A percentile compares a stretch with the other conserved stretches of the same genome.
These are phyloP conservation scores for Stylonectria norvegica DNA, from an alignment of 2,329 filamentous ascomycete species.

Conservation along the genomic window DNA sequence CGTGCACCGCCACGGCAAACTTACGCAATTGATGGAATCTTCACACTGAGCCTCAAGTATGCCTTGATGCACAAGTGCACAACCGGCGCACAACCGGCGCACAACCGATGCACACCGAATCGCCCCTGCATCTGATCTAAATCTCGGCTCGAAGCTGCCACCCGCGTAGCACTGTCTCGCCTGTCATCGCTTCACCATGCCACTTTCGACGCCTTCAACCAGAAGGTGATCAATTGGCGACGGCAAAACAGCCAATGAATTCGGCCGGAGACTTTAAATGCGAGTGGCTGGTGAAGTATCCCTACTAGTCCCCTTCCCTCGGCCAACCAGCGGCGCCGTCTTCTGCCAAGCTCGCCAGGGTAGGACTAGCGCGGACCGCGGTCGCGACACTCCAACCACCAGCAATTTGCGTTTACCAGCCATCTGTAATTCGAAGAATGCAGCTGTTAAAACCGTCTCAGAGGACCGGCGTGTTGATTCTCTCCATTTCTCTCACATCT, in stretches of 20 bases:
- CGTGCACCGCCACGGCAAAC: constrained; percentile 9
- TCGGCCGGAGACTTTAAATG: not conserved
- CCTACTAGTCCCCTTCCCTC: not conserved
- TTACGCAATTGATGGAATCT: constrained; percentile 13
- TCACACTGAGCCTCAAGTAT: constrained; percentile 4
- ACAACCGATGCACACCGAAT: too few relatives aligned
- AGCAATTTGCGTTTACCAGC: constrained; percentile 24
- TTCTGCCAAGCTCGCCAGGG: constrained; percentile 6
- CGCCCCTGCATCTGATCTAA: too few relatives aligned
- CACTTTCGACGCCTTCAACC: not conserved
- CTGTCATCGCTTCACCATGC: too few relatives aligned
- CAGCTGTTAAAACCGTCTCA: constrained; percentile 22
- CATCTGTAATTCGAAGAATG: constrained; percentile 26
- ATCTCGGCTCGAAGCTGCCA: too few relatives aligned
- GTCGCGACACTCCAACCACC: constrained; percentile 24
- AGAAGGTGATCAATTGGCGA: constrained; percentile 3
- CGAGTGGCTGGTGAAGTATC: constrained; percentile 12
- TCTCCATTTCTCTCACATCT: constrained; percentile 10
- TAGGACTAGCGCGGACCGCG: too few relatives aligned
- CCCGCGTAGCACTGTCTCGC: too few relatives aligned
- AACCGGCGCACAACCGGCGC: too few relatives aligned
- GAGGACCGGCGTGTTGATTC: constrained; percentile 7
- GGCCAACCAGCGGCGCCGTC: constrained; percentile 1
- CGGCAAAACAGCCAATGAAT: constrained; percentile 5
- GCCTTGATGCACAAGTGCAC: not conserved